Conservation (phyloP, 2,329 filamentous ascomycete species). For the Colletotrichum sp. region DNA sequence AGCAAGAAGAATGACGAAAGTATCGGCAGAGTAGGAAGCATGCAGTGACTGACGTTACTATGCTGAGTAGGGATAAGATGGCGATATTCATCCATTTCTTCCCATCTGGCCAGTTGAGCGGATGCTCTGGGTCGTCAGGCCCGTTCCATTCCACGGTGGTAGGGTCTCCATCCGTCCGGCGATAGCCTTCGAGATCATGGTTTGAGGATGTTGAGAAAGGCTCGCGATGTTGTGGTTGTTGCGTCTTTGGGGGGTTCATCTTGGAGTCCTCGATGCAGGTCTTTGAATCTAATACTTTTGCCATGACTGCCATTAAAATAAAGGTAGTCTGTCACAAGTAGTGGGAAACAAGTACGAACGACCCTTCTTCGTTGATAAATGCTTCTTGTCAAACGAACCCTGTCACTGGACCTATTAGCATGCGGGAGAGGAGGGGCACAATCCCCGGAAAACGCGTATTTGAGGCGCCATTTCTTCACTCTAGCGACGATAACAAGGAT, state of each 20-base stretch:
- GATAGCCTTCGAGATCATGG: neutral
- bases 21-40: too few species aligned
- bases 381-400: neutral
- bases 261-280: neutral
- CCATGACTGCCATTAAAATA: neutral
- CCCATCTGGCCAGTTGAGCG: constrained; percentile 60
- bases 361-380: neutral
- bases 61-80: constrained; percentile 42
- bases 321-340: neutral
- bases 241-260: neutral
- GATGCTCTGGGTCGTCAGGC: constrained; percentile 61
- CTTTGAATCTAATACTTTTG: neutral
- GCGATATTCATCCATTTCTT: constrained; percentile 39
- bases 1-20: too few species aligned
- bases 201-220: neutral
- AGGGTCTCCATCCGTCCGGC: neutral
- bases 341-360: neutral
- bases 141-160: constrained; percentile 64
- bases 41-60: constrained; percentile 19
- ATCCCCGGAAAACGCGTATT: neutral
- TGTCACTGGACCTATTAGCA: neutral
- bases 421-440: neutral
- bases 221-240: neutral
- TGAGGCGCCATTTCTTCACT: neutral
- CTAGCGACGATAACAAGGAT: neutral